Evolutionary conservation across 2,329 filamentous ascomycete genomes (phyloP).

Genomic region (Phaeophleospora eucalypticola): DNA sequence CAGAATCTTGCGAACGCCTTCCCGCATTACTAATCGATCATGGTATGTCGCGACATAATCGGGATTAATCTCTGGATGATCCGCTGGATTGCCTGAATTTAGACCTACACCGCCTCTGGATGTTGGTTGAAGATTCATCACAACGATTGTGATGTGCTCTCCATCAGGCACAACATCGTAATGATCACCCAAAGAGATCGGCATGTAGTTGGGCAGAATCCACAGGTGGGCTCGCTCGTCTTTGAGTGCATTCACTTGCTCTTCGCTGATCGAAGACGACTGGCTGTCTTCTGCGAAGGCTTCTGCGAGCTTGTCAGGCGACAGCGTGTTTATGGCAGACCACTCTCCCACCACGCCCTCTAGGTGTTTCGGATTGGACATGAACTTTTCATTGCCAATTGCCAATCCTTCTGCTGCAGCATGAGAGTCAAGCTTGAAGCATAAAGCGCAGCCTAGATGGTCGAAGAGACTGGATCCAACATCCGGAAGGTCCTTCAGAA

Average conservation of each 20-base stretch:
- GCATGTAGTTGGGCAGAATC: not conserved
- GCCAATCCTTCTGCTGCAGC: slow-evolving; percentile 17
- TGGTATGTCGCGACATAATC: slow-evolving; percentile 41
- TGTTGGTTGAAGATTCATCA: slow-evolving; percentile 8
- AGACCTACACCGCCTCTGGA: slow-evolving; percentile 58
- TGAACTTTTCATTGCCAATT: slow-evolving; percentile 7
- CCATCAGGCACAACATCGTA: slow-evolving; percentile 3
- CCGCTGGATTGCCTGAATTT: slow-evolving; percentile 57
- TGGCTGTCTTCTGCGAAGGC: not conserved
- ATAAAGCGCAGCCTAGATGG: slow-evolving; percentile 34
- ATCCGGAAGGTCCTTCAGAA: slow-evolving; percentile 54
- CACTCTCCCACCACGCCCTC: slow-evolving; percentile 5
- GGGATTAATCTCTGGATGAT: slow-evolving; percentile 55
- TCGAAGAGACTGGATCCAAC: slow-evolving; percentile 60
- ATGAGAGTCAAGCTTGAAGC: slow-evolving; percentile 1
- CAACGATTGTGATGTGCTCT: slow-evolving; percentile 1
- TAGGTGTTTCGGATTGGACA: slow-evolving; percentile 4
- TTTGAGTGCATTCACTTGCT: not conserved
- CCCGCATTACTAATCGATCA: slow-evolving; percentile 6
- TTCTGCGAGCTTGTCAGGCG: not conserved
- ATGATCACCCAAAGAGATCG: not conserved
- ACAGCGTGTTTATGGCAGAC: not conserved
- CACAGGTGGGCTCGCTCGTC: slow-evolving; percentile 2
- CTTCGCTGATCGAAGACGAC: not conserved
- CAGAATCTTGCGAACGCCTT: not conserved